phyloP scores from a whole-genome alignment of 495 filamentous ascomycete species.

The Penicillium manginii region DNA sequence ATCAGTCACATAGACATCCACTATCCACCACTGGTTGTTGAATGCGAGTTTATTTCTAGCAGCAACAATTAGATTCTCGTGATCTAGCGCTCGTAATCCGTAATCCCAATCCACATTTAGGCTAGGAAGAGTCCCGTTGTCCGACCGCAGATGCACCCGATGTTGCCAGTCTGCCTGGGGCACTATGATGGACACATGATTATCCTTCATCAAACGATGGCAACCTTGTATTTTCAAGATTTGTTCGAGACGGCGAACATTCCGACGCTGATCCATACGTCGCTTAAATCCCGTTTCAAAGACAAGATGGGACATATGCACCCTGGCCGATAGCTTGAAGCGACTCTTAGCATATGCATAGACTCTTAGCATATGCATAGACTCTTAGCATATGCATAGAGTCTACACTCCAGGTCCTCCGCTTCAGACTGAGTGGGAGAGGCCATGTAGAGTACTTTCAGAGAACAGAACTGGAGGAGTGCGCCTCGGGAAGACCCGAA shows the following conservation, averaged over 20 bases:
- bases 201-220: constrained; percentile 2
- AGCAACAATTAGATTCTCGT: constrained; percentile 15
- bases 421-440: not conserved
- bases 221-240: constrained; percentile 8
- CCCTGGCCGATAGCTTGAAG: constrained; percentile 6
- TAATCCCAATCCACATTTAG: constrained; percentile 7
- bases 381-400: not conserved
- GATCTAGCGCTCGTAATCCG: constrained; percentile 9
- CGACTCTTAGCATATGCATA: not conserved
- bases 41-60: constrained; percentile 4
- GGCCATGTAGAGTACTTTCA: not conserved
- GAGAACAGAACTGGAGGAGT: not conserved
- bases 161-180: not conserved
- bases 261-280: constrained; percentile 3
- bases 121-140: not conserved
- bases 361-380: too few relatives aligned
- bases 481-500: not conserved
- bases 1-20: constrained; percentile 19
- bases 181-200: constrained; percentile 6
- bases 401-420: not conserved
- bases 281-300: constrained; percentile 3
- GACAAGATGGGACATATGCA: constrained; percentile 1
- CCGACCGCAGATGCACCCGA: not conserved
- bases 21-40: constrained; percentile 18
- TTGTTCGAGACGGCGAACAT: not conserved